Percentiles rank a stretch among this genome's conserved stretches.
phyloP scores from a whole-genome alignment of 495 filamentous ascomycete species.

The Apodospora peruviana region DNA sequence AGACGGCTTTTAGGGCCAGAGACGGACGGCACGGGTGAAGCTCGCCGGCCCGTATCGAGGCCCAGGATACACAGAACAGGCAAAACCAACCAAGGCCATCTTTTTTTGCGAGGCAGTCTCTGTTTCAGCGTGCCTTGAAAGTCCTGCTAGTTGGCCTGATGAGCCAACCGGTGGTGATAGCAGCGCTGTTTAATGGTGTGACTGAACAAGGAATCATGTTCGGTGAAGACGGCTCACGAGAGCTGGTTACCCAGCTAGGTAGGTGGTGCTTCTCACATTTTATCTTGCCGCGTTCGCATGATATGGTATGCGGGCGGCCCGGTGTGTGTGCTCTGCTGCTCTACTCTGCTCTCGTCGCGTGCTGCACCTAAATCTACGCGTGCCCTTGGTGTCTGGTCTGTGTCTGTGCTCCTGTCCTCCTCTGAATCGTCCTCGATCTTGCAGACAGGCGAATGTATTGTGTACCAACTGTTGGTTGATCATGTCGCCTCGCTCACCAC shows the following conservation, averaged over 20 bases:
- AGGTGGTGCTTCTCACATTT: neutral
- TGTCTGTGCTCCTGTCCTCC: neutral
- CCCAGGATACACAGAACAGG: constrained; percentile 11
- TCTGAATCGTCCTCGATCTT: neutral
- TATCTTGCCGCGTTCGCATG: neutral
- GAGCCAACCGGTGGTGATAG: neutral
- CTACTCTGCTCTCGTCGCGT: neutral
- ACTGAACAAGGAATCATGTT: neutral
- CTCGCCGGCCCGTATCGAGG: constrained; percentile 15
- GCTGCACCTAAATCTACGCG: neutral
- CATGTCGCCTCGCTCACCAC: constrained; percentile 10
- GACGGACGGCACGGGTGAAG: constrained; percentile 24
- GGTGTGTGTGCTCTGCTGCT: no score
- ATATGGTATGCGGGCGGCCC: neutral
- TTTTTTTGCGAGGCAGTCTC: neutral
- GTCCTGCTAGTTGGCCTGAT: neutral
- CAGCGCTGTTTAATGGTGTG: neutral
- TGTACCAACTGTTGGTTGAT: neutral
- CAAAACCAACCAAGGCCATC: neutral
- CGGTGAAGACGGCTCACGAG: neutral
- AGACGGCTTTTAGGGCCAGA: constrained; percentile 20
- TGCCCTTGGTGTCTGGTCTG: no score
- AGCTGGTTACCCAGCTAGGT: no score
- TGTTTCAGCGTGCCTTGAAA: neutral
- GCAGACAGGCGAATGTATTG: neutral